Percentiles rank a stretch among this genome's conserved stretches.
Conservation (phyloP, 108 stramenopile genomes). For the Nitzschia palea region DNA sequence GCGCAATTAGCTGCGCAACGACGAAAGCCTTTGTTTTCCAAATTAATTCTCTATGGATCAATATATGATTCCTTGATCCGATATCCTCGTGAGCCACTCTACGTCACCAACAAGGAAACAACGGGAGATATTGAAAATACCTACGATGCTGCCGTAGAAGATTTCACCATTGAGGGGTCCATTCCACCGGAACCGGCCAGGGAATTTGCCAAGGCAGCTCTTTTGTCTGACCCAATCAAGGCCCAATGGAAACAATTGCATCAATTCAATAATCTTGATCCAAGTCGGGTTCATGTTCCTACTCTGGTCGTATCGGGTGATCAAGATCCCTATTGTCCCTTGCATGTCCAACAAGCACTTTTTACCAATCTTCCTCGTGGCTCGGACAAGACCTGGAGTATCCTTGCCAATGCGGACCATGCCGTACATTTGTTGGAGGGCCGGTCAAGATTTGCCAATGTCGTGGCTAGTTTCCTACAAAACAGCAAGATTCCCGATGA, state of each 20-base stretch:
- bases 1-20: conserved; percentile 82
- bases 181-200: conserved; percentile 66
- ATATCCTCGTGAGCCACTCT: conserved; percentile 74
- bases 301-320: conserved; percentile 82
- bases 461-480: conserved; percentile 54
- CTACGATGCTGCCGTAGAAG: conserved; percentile 79
- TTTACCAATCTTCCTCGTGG: conserved; percentile 71
- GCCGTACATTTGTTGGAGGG: conserved; percentile 82
- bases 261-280: conserved; percentile 90
- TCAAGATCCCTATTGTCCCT: conserved; percentile 78
- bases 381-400: conserved; percentile 76
- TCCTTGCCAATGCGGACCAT: conserved; percentile 85
- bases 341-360: conserved; percentile 66
- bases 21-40: conserved; percentile 43
- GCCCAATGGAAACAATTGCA: conserved; percentile 80
- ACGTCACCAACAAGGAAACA: conserved; percentile 26
- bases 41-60: conserved; percentile 80
- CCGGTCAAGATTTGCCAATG: conserved; percentile 36
- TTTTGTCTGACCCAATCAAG: conserved; percentile 79
- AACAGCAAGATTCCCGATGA: conserved; percentile 32
- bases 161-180: conserved; percentile 82
- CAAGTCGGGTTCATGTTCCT: conserved; percentile 71
- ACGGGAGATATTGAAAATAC: conserved; percentile 47
- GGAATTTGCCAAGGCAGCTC: conserved; percentile 75
- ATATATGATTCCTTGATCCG: conserved; percentile 81